Conservation (phyloP, 495 filamentous ascomycete genomes). For the Immersiella caudata region DNA sequence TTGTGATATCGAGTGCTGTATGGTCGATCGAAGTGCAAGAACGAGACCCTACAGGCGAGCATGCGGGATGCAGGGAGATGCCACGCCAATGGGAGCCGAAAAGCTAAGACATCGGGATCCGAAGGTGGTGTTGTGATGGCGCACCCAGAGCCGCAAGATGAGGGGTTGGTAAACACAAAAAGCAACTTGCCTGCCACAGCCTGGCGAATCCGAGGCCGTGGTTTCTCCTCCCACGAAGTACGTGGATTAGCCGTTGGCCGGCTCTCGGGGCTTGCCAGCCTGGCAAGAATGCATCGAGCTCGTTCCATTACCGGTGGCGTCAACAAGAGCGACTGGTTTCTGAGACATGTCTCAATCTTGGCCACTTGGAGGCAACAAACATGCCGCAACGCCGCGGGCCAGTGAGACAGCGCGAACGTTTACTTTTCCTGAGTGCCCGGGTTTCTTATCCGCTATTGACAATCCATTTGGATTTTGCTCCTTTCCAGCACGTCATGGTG, state of each 20-base stretch:
- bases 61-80: not conserved
- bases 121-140: not conserved
- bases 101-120: constrained; percentile 1
- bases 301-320: not conserved
- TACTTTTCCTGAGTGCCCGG: not conserved
- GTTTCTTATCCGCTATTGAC: not conserved
- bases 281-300: not conserved
- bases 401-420: not conserved
- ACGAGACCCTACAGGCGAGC: not conserved
- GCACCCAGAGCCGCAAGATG: not conserved
- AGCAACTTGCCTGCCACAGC: not conserved
- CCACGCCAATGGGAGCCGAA: not conserved
- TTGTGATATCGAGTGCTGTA: not conserved
- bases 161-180: not conserved
- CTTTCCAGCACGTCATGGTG: no score
- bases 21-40: no score
- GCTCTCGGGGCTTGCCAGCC: not conserved
- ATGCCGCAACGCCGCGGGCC: not conserved
- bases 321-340: not conserved
- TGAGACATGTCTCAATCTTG: not conserved
- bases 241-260: not conserved
- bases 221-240: not conserved
- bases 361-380: not conserved
- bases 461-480: no score
- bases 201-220: not conserved